Conservation (phyloP, 768 basidiomycete genomes). For the Mrakia frigida region DNA sequence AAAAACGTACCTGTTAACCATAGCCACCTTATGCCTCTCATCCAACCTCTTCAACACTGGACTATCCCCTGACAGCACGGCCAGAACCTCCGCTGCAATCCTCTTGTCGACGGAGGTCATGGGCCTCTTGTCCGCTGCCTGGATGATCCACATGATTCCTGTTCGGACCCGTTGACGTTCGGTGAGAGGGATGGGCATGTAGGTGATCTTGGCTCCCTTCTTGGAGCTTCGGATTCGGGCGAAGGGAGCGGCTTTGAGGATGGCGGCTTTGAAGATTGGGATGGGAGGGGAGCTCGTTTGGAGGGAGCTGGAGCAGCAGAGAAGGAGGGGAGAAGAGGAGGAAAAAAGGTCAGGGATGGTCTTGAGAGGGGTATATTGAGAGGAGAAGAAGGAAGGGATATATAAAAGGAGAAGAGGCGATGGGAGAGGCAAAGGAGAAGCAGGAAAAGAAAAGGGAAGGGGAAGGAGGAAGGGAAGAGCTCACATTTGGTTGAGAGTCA, state of each 20-base stretch:
- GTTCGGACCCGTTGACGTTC: slow-evolving; percentile 71
- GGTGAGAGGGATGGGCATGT: slow-evolving; percentile 64
- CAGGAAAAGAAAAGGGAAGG: slow-evolving; percentile 38
- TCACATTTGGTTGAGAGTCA: slow-evolving; percentile 4
- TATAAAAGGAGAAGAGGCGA: too few species aligned
- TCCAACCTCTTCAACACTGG: slow-evolving; percentile 59
- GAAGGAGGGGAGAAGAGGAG: slow-evolving; percentile 43
- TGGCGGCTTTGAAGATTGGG: slow-evolving; percentile 69
- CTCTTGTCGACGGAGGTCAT: slow-evolving; percentile 62
- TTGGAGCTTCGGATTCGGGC: slow-evolving; percentile 59
- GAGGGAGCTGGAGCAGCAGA: background rate
- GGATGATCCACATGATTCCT: slow-evolving; percentile 67
- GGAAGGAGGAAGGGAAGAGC: slow-evolving; percentile 1
- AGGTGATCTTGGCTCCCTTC: slow-evolving; percentile 60
- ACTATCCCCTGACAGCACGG: slow-evolving; percentile 57
- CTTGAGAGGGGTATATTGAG: too few species aligned
- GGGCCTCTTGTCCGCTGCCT: slow-evolving; percentile 55
- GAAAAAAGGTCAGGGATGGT: slow-evolving; percentile 58
- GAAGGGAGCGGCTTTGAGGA: slow-evolving; percentile 64
- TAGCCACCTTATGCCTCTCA: slow-evolving; percentile 61
- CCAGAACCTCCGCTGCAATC: slow-evolving; percentile 72
- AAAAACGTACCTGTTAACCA: slow-evolving; percentile 57
- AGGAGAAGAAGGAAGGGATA: too few species aligned
- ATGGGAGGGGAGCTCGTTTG: slow-evolving; percentile 68
- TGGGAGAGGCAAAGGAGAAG: slow-evolving; percentile 28